Conservation (phyloP, 108 stramenopile species). For the Parietichytrium sp. region DNA sequence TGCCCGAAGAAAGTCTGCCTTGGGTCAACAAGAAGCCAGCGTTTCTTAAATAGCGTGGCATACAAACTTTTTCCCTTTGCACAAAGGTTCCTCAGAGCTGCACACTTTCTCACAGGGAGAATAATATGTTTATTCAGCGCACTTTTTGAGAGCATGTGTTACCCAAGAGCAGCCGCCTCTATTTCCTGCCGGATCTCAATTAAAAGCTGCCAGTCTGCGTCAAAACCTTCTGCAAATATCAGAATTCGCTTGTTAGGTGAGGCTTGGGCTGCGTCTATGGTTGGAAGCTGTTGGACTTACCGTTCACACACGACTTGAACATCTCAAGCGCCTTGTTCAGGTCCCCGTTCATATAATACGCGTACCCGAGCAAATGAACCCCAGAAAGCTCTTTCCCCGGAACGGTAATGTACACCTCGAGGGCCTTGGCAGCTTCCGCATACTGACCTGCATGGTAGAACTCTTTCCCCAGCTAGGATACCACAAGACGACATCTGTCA, state of each 20-base stretch:
- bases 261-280: too few relatives aligned
- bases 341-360: conserved; percentile 37
- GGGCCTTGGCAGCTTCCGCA: not conserved
- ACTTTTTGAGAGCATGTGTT: too few relatives aligned
- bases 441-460: not conserved
- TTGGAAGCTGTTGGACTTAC: not conserved
- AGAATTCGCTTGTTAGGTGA: not conserved
- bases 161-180: too few relatives aligned
- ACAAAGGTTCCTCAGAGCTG: too few relatives aligned
- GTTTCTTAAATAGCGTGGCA: too few relatives aligned
- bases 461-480: not conserved
- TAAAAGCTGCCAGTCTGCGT: conserved; percentile 36
- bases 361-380: conserved; percentile 21
- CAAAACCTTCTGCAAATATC: not conserved
- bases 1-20: too few relatives aligned
- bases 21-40: too few relatives aligned
- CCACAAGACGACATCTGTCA: too few relatives aligned
- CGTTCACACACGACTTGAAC: conserved; percentile 13
- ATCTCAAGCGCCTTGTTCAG: not conserved
- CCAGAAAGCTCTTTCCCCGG: not conserved
- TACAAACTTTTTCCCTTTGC: too few relatives aligned
- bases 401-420: conserved; percentile 2
- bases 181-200: not conserved
- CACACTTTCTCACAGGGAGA: too few relatives aligned
- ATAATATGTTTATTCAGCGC: too few relatives aligned